phyloP scores from a whole-genome alignment of 148 eudicot genomes.

The Chenopodium album region DNA sequence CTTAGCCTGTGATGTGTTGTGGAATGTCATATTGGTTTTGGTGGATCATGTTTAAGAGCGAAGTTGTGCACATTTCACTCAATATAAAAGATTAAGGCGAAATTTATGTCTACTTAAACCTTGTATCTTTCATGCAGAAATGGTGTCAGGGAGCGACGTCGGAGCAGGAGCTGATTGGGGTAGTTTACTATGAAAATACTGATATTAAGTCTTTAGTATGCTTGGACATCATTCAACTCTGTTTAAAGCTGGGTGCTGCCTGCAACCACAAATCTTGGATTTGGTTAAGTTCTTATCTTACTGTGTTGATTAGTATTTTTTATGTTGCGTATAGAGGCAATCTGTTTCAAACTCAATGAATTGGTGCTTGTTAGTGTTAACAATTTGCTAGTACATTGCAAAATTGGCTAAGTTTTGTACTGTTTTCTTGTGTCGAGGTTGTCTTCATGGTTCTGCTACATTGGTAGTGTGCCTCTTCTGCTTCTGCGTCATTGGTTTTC shows the following conservation, averaged over 20 bases:
- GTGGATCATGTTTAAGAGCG: no score
- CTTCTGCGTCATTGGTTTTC: no score
- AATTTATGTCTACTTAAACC: background rate
- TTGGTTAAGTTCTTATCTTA: conserved; percentile 76
- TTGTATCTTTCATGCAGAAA: conserved; percentile 42
- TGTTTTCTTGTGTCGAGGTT: conserved; percentile 91
- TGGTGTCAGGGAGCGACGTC: conserved; percentile 77
- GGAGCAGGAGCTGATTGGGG: conserved; percentile 82
- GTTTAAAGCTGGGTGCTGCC: conserved; percentile 53
- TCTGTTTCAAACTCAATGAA: conserved; percentile 23
- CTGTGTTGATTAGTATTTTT: conserved; percentile 38
- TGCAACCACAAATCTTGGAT: conserved; percentile 55
- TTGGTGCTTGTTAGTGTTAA: conserved; percentile 27
- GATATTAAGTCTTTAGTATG: conserved; percentile 48
- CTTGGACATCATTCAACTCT: conserved; percentile 52
- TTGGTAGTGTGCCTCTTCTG: conserved; percentile 73
- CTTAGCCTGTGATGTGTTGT: background rate
- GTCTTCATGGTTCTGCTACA: conserved; percentile 73
- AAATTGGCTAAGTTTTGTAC: conserved; percentile 54
- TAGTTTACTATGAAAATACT: conserved; percentile 22
- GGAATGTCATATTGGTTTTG: background rate
- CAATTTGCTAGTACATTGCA: conserved; percentile 24
- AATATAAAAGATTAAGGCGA: background rate
- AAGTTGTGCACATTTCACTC: background rate
- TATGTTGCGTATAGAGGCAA: conserved; percentile 31